These are phyloP conservation scores for Cladorrhinum sp. DNA, from an alignment of 2,329 filamentous ascomycete species.

Conservation along the genomic window DNA sequence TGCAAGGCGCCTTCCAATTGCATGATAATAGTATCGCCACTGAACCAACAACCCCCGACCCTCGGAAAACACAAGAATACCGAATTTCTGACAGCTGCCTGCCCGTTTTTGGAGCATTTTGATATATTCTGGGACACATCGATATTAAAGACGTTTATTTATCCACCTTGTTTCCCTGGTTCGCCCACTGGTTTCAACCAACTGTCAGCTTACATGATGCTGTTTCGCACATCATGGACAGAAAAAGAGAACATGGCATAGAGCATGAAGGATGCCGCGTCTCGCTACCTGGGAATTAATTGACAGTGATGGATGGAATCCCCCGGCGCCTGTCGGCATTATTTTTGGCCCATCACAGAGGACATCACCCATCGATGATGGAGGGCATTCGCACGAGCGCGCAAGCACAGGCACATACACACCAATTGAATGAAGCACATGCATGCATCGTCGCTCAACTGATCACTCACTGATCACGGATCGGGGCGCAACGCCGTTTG, in stretches of 20 bases:
- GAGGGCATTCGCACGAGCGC: neutral
- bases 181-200: constrained; percentile 19
- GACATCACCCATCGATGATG: neutral
- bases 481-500: constrained; percentile 20
- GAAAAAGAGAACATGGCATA: constrained; percentile 12
- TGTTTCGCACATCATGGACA: constrained; percentile 7
- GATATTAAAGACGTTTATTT: constrained; percentile 2
- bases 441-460: neutral
- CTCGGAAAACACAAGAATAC: neutral
- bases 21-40: constrained; percentile 11
- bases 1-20: constrained; percentile 12
- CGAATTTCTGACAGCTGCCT: too few species aligned
- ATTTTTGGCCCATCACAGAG: neutral
- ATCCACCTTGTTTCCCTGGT: constrained; percentile 16
- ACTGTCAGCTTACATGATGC: constrained; percentile 13
- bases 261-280: constrained; percentile 15
- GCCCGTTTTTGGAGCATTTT: neutral
- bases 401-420: neutral
- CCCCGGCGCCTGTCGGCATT: constrained; percentile 9
- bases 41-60: neutral
- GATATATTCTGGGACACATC: constrained; percentile 9
- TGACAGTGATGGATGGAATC: constrained; percentile 11
- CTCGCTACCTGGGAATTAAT: constrained; percentile 18
- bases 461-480: neutral
- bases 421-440: neutral